Evolutionary conservation across 2,329 filamentous ascomycete genomes (phyloP).

Genomic region (Tolypocladium amazonense): DNA sequence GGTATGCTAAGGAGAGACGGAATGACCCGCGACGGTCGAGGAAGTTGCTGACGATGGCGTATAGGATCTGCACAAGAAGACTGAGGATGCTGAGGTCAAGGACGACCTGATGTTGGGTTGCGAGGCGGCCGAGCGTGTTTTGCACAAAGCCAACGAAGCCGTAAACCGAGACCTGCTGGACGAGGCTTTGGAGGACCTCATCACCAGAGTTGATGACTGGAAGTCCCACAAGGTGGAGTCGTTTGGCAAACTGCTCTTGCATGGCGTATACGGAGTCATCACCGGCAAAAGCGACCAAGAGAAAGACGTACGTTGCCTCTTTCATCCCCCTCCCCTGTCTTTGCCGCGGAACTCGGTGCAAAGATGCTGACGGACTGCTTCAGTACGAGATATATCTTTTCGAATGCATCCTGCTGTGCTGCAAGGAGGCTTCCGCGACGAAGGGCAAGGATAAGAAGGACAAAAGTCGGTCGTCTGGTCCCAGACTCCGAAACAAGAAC

Average conservation of each 20-base stretch:
- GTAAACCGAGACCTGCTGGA: constrained; percentile 79
- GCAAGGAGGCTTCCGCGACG: constrained; percentile 83
- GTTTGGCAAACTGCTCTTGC: constrained; percentile 82
- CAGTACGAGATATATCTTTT: constrained; percentile 98
- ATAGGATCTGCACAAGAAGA: constrained; percentile 79
- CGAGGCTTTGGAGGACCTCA: constrained; percentile 75
- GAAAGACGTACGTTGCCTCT: constrained; percentile 58
- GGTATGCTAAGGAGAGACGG: constrained; percentile 33
- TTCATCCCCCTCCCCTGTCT: constrained; percentile 7
- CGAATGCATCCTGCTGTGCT: constrained; percentile 88
- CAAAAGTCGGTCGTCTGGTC: constrained; percentile 42
- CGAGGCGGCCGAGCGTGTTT: constrained; percentile 68
- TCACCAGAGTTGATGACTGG: constrained; percentile 86
- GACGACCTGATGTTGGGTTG: constrained; percentile 67
- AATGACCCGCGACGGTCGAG: background rate
- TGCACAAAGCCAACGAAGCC: constrained; percentile 80
- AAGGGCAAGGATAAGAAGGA: constrained; percentile 74
- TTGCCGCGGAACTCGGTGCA: background rate
- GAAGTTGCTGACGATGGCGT: background rate
- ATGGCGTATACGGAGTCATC: constrained; percentile 84
- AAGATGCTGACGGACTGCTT: constrained; percentile 2
- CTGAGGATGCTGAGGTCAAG: constrained; percentile 59
- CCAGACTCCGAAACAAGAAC: constrained; percentile 52
- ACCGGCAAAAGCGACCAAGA: constrained; percentile 85
- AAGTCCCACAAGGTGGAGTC: constrained; percentile 82